Evolutionary conservation across 1,284 basidiomycete genomes (phyloP).

Genomic region (Ganoderma sp.): DNA sequence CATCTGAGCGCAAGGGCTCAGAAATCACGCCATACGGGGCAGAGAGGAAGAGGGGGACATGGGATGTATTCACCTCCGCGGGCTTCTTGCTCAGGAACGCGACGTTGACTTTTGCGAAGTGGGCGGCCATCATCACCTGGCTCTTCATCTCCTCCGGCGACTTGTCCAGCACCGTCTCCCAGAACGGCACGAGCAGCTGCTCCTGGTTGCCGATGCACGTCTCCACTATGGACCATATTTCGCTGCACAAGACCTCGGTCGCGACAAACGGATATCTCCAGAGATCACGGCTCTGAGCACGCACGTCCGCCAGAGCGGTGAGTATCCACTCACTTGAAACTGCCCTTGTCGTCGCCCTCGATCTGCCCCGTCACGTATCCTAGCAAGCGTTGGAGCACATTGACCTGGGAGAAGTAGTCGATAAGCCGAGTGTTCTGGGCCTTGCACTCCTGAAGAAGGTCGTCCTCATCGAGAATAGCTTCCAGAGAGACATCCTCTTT

Average conservation of each 20-base stretch:
- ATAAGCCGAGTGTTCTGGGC: slow-evolving; percentile 89
- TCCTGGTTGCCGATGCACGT: slow-evolving; percentile 80
- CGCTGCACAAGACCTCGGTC: slow-evolving; percentile 95
- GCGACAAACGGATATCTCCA: slow-evolving; percentile 91
- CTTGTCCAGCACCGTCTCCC: slow-evolving; percentile 89
- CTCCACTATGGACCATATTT: slow-evolving; percentile 94
- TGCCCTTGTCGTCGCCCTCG: slow-evolving; percentile 74
- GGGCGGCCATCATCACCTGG: slow-evolving; percentile 77
- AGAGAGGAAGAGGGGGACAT: slow-evolving; percentile 29
- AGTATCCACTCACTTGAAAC: slow-evolving; percentile 69
- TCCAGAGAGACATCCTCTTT: slow-evolving; percentile 87
- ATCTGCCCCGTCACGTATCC: slow-evolving; percentile 88
- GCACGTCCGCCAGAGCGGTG: slow-evolving; percentile 10
- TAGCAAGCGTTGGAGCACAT: slow-evolving; percentile 80
- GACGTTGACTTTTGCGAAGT: slow-evolving; percentile 89
- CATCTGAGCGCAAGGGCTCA: slow-evolving; percentile 67
- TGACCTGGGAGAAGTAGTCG: slow-evolving; percentile 82
- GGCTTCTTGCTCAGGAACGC: slow-evolving; percentile 89
- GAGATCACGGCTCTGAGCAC: slow-evolving; percentile 18
- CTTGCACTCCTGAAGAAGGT: slow-evolving; percentile 95
- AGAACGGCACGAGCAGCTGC: slow-evolving; percentile 83
- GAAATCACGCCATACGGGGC: slow-evolving; percentile 37
- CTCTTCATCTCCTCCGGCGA: slow-evolving; percentile 80
- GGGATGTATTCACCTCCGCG: slow-evolving; percentile 70
- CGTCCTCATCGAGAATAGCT: slow-evolving; percentile 92